Conservation (phyloP, 768 basidiomycete genomes). For the Tylopilus plumbeoviolaceoides region DNA sequence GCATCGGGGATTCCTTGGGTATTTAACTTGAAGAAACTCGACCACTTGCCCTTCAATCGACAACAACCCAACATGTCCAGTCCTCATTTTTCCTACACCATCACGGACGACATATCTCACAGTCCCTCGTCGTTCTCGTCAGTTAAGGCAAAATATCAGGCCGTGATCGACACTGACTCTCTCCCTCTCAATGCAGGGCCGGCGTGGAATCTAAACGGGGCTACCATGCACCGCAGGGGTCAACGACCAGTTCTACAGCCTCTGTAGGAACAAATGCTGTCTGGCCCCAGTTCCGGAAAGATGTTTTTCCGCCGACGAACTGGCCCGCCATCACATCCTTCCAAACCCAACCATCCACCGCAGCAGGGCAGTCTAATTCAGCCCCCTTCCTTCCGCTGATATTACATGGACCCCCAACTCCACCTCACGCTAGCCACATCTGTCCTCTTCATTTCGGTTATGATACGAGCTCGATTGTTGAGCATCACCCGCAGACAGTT, state of each 20-base stretch:
- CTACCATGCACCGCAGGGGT: background rate
- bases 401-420: background rate
- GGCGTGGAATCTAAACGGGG: background rate
- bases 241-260: background rate
- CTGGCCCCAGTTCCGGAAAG: background rate
- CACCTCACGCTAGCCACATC: background rate
- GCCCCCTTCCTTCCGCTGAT: background rate
- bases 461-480: background rate
- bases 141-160: slow-evolving; percentile 3
- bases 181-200: slow-evolving; percentile 2
- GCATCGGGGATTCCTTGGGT: background rate
- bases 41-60: background rate
- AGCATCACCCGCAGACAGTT: background rate
- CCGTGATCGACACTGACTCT: slow-evolving; percentile 6
- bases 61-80: slow-evolving; percentile 8
- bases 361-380: background rate
- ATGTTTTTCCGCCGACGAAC: background rate
- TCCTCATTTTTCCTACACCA: background rate
- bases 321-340: background rate
- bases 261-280: background rate
- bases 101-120: background rate
- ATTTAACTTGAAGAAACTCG: slow-evolving; percentile 12
- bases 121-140: slow-evolving; percentile 1
- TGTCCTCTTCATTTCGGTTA: background rate
- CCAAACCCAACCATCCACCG: background rate